These are phyloP conservation scores for Mycotypha africana DNA, from an alignment of 371 early-diverging fungal genomes.

Conservation along the genomic window DNA sequence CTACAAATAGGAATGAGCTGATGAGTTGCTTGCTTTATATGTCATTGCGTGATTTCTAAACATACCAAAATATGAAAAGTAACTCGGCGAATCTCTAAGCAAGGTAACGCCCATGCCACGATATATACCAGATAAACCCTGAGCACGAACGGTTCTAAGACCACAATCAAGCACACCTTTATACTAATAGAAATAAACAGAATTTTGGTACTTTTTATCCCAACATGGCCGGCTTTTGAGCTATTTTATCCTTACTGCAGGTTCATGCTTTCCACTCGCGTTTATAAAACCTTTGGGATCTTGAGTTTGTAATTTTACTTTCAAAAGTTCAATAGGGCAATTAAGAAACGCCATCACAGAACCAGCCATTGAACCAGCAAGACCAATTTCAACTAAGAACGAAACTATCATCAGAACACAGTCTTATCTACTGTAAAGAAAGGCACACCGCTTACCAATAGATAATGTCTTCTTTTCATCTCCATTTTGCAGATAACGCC, in stretches of 20 bases:
- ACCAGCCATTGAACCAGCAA: slow-evolving; percentile 82
- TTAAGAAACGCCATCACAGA: slow-evolving; percentile 79
- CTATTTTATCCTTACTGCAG: slow-evolving; percentile 35
- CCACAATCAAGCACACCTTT: slow-evolving; percentile 75
- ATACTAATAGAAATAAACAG: slow-evolving; percentile 33
- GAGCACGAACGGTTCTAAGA: slow-evolving; percentile 58
- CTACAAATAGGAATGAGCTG: slow-evolving; percentile 15
- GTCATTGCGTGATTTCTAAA: neutral
- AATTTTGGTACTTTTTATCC: no score
- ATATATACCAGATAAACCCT: slow-evolving; percentile 71
- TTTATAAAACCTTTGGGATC: slow-evolving; percentile 36
- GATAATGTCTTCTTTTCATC: slow-evolving; percentile 43
- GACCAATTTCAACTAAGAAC: slow-evolving; percentile 48
- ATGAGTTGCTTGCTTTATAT: neutral
- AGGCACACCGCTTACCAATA: neutral
- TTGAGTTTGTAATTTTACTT: slow-evolving; percentile 84
- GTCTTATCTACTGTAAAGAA: neutral
- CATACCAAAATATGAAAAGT: slow-evolving; percentile 77
- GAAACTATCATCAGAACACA: neutral
- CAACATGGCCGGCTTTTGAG: no score
- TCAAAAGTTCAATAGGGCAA: slow-evolving; percentile 82
- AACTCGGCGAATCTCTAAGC: slow-evolving; percentile 83
- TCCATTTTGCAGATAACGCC: slow-evolving; percentile 56
- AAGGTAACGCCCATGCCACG: slow-evolving; percentile 78
- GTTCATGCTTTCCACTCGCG: slow-evolving; percentile 29